phyloP scores from a whole-genome alignment of 140 eudicot genomes.

The Stevia rebaudiana region DNA sequence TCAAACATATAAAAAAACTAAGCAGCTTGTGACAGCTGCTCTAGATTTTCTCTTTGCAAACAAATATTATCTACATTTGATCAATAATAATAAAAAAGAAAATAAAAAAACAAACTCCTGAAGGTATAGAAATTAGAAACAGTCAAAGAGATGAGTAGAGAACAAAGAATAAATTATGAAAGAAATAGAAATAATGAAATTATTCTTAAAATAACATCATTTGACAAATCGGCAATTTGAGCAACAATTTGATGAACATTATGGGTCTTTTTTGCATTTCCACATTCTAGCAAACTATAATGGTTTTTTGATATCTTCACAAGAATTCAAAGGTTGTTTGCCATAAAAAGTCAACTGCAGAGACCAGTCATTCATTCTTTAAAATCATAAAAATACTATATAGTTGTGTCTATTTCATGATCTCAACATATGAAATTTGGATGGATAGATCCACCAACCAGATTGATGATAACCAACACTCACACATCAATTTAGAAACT shows the following conservation, averaged over 20 bases:
- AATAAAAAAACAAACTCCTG: not conserved
- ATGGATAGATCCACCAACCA: not conserved
- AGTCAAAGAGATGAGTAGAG: not conserved
- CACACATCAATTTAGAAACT: constrained; percentile 6
- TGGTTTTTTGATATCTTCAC: not conserved
- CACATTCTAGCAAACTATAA: not conserved
- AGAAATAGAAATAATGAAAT: not conserved
- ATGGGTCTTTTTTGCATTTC: constrained; percentile 1
- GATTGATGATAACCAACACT: not conserved
- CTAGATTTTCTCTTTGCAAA: not conserved
- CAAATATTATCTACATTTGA: not conserved
- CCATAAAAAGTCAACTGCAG: constrained; percentile 11
- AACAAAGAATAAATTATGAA: not conserved
- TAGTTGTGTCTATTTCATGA: not conserved
- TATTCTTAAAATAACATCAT: constrained; percentile 1
- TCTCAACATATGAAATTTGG: not conserved
- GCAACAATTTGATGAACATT: not conserved
- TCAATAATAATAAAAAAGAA: not conserved
- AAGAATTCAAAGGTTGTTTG: not conserved
- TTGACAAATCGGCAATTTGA: not conserved
- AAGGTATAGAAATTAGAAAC: not conserved
- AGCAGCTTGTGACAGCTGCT: constrained; percentile 8
- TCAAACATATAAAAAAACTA: not conserved
- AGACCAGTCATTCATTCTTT: constrained; percentile 6
- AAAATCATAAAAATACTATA: not conserved